phyloP scores from a whole-genome alignment of 1,284 basidiomycete species.

The Apiotrichum porosum region DNA sequence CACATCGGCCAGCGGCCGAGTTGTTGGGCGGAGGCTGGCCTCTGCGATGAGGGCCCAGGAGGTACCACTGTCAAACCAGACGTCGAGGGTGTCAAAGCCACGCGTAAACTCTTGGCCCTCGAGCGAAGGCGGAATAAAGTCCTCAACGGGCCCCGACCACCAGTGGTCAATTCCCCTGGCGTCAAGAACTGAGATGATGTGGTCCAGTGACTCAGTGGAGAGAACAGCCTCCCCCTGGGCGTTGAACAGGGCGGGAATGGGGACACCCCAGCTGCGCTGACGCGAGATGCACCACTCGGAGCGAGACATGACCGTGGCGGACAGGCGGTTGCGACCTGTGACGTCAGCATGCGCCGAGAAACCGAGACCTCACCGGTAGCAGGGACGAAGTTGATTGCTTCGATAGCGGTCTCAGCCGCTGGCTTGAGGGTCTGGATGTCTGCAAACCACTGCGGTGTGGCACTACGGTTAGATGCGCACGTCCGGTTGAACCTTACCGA shows the following conservation, averaged over 20 bases:
- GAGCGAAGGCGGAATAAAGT: conserved; percentile 67
- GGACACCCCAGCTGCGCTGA: conserved; percentile 96
- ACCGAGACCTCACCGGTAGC: conserved; percentile 57
- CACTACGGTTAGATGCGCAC: conserved; percentile 52
- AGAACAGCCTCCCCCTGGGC: conserved; percentile 65
- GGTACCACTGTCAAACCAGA: conserved; percentile 98
- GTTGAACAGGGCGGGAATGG: conserved; percentile 85
- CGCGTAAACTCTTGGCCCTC: conserved; percentile 58
- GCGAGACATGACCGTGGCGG: conserved; percentile 76
- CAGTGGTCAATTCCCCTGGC: conserved; percentile 73
- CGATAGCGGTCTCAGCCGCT: conserved; percentile 65
- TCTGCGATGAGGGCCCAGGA: conserved; percentile 77
- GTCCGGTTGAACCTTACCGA: conserved; percentile 50
- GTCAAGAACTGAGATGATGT: conserved; percentile 73
- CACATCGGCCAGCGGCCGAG: conserved; percentile 66
- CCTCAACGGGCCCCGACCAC: conserved; percentile 82
- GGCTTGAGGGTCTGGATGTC: conserved; percentile 80
- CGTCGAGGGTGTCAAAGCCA: conserved; percentile 93
- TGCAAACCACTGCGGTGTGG: conserved; percentile 97
- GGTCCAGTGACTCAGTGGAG: conserved; percentile 61
- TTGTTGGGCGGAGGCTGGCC: conserved; percentile 21
- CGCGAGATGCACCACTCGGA: conserved; percentile 99
- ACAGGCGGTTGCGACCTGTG: conserved; percentile 74
- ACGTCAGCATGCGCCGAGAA: not conserved
- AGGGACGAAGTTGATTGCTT: conserved; percentile 74